Evolutionary conservation across 2,329 filamentous ascomycete species (phyloP), one percentile per base, ranked within the genome.

Genomic region (Raffaelea ambrosiae): DNA sequence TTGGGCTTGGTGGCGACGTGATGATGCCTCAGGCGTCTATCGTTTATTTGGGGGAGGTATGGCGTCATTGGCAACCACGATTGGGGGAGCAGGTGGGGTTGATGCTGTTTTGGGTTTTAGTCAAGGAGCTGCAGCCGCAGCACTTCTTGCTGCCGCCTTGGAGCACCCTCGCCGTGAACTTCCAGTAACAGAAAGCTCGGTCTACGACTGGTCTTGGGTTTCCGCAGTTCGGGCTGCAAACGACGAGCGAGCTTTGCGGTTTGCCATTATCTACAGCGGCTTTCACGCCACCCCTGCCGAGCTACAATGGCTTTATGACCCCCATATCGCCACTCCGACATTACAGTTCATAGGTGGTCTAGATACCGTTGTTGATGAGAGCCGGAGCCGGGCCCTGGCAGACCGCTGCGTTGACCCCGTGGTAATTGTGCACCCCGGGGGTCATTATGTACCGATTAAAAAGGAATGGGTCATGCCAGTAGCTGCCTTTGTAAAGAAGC

Each of bases 301-400:
- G 39, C 82, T 94, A 61, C 63, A 63, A 36, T 86, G 78, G 46
- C 82, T 87, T 51, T 94, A 88, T 61, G 77, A 87, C 56, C 88
- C 87, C 16, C 74, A 76, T 61, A 83, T 96, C 50, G 64, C 61
- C 53, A 95, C 90, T 51, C 86, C 88, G 0, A 79, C 86, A 53
- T 63, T 95, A 65, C 88, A 95, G 67, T 84, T 89, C 56, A 63
- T 95, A 22, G 91, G 91, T 1, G 84, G 81, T 47, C 69, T 95
- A 56, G 91, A 96, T 68, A 88, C 84, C 3, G 87, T 96, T 1
- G 90, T 97, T 1, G 86, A 89, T 29, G 90, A 96, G 69, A 65
- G 66, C 46, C 71, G 87, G 59, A 87, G 80, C 62, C 70, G 77
- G 57, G 76, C 71, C 20, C 66, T 96, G 49, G 73, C 86, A 3